Evolutionary conservation across 345 rosid genomes (phyloP).

Genomic region (Fremontodendron californicum): DNA sequence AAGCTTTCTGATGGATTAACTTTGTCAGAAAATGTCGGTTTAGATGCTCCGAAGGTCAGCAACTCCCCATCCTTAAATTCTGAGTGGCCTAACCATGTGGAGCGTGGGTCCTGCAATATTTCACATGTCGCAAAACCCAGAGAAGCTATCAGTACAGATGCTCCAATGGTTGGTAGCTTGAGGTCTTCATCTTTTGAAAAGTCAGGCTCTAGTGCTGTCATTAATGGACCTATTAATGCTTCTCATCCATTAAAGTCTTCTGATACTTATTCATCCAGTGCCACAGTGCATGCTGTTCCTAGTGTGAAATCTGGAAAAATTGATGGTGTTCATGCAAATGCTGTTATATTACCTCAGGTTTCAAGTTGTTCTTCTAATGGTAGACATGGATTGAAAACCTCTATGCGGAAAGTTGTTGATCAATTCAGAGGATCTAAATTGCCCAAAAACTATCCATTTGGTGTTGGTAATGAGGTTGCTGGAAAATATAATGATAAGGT

Average conservation of each 20-base stretch:
- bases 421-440: conserved; percentile 56
- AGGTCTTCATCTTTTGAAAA: conserved; percentile 24
- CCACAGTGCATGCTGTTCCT: conserved; percentile 27
- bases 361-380: conserved; percentile 34
- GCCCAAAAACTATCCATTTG: conserved; percentile 22
- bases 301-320: conserved; percentile 33
- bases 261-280: conserved; percentile 27
- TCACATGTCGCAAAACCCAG: conserved; percentile 17
- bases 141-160: conserved; percentile 19
- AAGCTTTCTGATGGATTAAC: conserved; percentile 23
- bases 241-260: conserved; percentile 34
- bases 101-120: conserved; percentile 6
- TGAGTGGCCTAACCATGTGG: conserved; percentile 16
- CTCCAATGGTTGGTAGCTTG: conserved; percentile 17
- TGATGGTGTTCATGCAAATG: conserved; percentile 29
- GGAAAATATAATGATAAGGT: conserved; percentile 72
- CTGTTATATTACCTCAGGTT: conserved; percentile 24
- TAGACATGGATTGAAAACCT: conserved; percentile 51
- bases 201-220: conserved; percentile 23
- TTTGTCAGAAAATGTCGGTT: conserved; percentile 20
- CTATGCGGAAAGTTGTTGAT: conserved; percentile 60
- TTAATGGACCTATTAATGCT: conserved; percentile 23
- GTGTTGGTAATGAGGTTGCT: conserved; percentile 37
- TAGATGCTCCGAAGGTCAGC: conserved; percentile 15
- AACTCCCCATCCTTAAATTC: conserved; percentile 24